Evolutionary conservation across 768 basidiomycete genomes (phyloP).

Genomic region (Fibroporia radiculosa): DNA sequence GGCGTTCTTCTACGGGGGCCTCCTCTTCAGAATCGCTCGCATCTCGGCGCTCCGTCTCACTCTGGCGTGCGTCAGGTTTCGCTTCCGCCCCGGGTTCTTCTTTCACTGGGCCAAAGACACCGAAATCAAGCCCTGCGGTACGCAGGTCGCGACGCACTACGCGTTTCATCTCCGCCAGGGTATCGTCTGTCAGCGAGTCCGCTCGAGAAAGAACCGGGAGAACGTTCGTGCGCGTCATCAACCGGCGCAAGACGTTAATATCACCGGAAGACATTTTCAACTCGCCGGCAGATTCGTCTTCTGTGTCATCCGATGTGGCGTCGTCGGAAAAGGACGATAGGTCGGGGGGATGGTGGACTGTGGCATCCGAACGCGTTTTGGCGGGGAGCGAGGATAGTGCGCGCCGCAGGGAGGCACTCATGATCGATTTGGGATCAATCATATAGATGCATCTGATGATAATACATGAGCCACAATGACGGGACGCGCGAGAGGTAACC

Average conservation of each 20-base stretch:
- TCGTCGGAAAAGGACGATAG: constrained; percentile 40
- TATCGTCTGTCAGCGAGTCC: constrained; percentile 80
- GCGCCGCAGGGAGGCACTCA: constrained; percentile 45
- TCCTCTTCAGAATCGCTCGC: constrained; percentile 26
- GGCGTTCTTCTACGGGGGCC: constrained; percentile 43
- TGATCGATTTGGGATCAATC: constrained; percentile 70
- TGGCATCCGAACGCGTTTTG: constrained; percentile 60
- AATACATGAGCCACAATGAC: no score
- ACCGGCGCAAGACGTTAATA: constrained; percentile 68
- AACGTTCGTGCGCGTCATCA: constrained; percentile 69
- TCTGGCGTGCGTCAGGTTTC: constrained; percentile 4
- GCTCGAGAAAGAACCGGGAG: constrained; percentile 75
- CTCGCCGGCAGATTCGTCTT: constrained; percentile 40
- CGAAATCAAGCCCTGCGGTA: constrained; percentile 65
- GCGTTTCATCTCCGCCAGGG: constrained; percentile 58
- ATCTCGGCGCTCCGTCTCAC: constrained; percentile 23
- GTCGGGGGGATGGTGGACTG: constrained; percentile 49
- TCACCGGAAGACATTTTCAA: constrained; percentile 72
- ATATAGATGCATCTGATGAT: constrained; percentile 74
- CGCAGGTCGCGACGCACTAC: constrained; percentile 63
- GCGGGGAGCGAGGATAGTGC: constrained; percentile 40
- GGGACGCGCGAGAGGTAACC: no score
- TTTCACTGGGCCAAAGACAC: constrained; percentile 53
- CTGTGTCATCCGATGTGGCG: constrained; percentile 43
- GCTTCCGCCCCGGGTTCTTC: constrained; percentile 23